Evolutionary conservation across 768 basidiomycete genomes (phyloP), one percentile per base, ranked within the genome.

Genomic region (Mycena haematopus): DNA sequence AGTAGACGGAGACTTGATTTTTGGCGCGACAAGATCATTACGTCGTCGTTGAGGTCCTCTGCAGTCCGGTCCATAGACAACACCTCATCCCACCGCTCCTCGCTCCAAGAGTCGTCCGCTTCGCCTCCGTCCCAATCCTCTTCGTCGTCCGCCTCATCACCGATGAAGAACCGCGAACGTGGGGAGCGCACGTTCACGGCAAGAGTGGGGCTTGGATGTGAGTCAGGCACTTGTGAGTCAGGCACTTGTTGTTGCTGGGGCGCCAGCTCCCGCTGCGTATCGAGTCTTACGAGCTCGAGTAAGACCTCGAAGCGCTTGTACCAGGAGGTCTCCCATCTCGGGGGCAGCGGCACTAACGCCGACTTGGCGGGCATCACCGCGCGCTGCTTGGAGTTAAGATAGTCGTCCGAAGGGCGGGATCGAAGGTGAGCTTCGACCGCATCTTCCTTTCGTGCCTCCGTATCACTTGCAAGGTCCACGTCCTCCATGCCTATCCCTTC

Each of bases 271-370:
- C 68, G 71, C 51, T 71, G 68, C 36, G 63, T 63, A 47, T 77
- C 73, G 51, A 69, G 68, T 38, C 73, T 71, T 25, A 78, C 77
- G 4, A 86, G 75, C 58, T 80, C 77, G 49, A 81, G 65, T 50
- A 87, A 75, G 49, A 86, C 55, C 59, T 85, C 80, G 83, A 84
- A 86, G 58, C 83, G 83, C 29, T 75, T 76, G 63, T 85, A 82
- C 84, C 84, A 86, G 60, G 76, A 79, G 13, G 77, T 75, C 38
- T 78, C 73, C 84, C 84, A 85, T 25, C 66, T 65, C 17, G 72
- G 65, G 53, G 66, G 68, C 56, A 68, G 65, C 31, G 55, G 50
- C 13, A 42, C 38, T 2, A 40, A n/a, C 31, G 19, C 52, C 13
- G n/a, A 24, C 33, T 13, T 22, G 55, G 61, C 50, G 40, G 47